A percentile compares a stretch with the other conserved stretches of the same genome.
These are phyloP conservation scores for Crithidia brevicula DNA, from an alignment of 208 protist species.

Conservation along the genomic window DNA sequence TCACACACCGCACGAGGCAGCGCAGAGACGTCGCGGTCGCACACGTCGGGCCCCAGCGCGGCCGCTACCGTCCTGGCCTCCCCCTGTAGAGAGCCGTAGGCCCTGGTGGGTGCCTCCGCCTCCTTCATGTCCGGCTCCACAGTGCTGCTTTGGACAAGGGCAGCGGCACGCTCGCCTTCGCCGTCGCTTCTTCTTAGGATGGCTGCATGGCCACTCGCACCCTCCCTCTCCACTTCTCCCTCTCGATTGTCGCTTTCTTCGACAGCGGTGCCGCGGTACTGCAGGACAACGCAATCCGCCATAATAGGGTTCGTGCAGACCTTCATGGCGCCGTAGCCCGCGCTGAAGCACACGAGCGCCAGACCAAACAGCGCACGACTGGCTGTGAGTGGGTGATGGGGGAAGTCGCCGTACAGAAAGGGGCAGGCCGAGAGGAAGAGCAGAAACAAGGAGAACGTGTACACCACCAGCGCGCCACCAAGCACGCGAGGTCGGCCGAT, in stretches of 20 bases:
- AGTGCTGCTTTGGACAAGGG: background rate
- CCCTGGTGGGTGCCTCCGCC: background rate
- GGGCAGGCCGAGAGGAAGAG: slow-evolving; percentile 57
- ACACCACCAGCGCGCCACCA: slow-evolving; percentile 28
- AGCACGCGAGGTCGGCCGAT: slow-evolving; percentile 48
- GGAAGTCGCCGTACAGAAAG: slow-evolving; percentile 49
- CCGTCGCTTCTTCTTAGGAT: too few species aligned
- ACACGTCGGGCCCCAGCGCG: too few species aligned
- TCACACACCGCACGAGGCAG: background rate
- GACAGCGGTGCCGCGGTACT: slow-evolving; percentile 19
- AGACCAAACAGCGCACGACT: slow-evolving; percentile 38
- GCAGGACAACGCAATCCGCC: slow-evolving; percentile 55
- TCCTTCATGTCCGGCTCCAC: background rate
- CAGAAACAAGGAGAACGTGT: slow-evolving; percentile 39
- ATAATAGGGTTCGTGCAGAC: slow-evolving; percentile 77
- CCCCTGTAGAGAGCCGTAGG: background rate
- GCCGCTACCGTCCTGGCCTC: too few species aligned
- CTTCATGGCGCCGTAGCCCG: slow-evolving; percentile 76
- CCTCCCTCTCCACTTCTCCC: too few species aligned
- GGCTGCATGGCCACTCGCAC: too few species aligned
- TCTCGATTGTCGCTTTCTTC: background rate
- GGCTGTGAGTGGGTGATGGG: slow-evolving; percentile 4
- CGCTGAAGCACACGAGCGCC: slow-evolving; percentile 35
- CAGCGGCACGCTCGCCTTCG: background rate
- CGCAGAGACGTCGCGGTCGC: background rate